phyloP scores from a whole-genome alignment of 1,284 basidiomycete species.

The Hemileia vastatrix region DNA sequence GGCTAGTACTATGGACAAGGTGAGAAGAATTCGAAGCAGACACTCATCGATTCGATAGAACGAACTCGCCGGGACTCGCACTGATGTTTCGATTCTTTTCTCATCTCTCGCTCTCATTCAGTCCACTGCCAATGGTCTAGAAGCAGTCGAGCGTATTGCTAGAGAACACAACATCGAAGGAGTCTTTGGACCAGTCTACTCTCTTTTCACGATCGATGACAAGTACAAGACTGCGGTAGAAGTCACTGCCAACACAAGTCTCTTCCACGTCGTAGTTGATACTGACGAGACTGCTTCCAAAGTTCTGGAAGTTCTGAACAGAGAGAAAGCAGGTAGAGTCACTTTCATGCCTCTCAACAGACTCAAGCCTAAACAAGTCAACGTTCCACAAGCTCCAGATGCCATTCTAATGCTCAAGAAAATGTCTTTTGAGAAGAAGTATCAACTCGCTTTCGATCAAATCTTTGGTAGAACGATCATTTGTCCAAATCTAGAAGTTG shows the following conservation, averaged over 20 bases:
- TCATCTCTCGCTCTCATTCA: slow-evolving; percentile 40
- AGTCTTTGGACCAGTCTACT: slow-evolving; percentile 87
- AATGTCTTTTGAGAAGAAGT: slow-evolving; percentile 62
- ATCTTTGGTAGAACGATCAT: slow-evolving; percentile 97
- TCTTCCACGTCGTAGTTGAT: slow-evolving; percentile 97
- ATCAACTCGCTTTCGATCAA: slow-evolving; percentile 80
- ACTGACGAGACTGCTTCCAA: slow-evolving; percentile 79
- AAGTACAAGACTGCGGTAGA: slow-evolving; percentile 90
- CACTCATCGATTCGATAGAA: too few species aligned
- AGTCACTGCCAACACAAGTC: slow-evolving; percentile 81
- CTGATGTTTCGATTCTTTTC: background rate
- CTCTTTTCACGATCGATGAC: slow-evolving; percentile 82
- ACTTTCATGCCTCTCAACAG: slow-evolving; percentile 98
- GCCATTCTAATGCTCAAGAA: slow-evolving; percentile 69
- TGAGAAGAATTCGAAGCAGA: background rate
- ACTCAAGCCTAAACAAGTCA: slow-evolving; percentile 60
- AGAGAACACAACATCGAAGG: slow-evolving; percentile 59
- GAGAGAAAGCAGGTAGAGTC: slow-evolving; percentile 81
- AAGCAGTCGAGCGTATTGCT: slow-evolving; percentile 71
- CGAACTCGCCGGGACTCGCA: background rate
- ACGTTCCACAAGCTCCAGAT: slow-evolving; percentile 64
- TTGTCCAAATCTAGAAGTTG: slow-evolving; percentile 80
- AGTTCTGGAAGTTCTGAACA: slow-evolving; percentile 82
- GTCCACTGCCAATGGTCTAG: slow-evolving; percentile 80
- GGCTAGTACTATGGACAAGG: background rate